A percentile compares a stretch with the other conserved stretches of the same genome.
phyloP scores from a whole-genome alignment of 306 rosid species.

The Abrus pulchellus region DNA sequence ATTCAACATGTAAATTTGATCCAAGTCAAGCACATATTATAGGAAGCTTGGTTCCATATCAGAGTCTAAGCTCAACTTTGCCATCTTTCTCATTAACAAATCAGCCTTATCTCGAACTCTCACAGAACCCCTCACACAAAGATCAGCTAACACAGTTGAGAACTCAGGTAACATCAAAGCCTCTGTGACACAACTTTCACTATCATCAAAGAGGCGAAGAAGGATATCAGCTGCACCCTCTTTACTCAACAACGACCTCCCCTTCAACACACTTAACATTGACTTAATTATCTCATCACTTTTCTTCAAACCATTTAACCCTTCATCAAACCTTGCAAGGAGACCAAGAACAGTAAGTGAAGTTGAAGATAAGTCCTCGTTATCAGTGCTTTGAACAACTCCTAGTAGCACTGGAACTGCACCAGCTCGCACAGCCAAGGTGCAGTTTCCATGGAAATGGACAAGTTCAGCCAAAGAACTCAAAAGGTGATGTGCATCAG shows the following conservation, averaged over 20 bases:
- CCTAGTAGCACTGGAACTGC: conserved; percentile 61
- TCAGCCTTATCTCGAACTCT: conserved; percentile 75
- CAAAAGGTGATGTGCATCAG: conserved; percentile 66
- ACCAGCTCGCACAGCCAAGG: conserved; percentile 73
- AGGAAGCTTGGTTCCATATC: conserved; percentile 47
- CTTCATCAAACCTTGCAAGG: conserved; percentile 80
- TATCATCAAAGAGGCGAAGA: conserved; percentile 73
- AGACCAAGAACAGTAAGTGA: conserved; percentile 69
- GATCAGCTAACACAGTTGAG: conserved; percentile 64
- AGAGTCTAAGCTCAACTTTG: conserved; percentile 48
- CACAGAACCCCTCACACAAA: conserved; percentile 78
- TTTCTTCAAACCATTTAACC: conserved; percentile 67
- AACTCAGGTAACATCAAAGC: conserved; percentile 65
- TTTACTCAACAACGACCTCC: conserved; percentile 79
- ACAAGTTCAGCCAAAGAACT: conserved; percentile 82
- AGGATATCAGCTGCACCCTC: conserved; percentile 88
- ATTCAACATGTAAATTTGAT: background rate
- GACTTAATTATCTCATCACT: conserved; percentile 49
- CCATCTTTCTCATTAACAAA: conserved; percentile 70
- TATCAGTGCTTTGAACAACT: conserved; percentile 53
- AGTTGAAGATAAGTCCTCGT: conserved; percentile 67
- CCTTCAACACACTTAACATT: conserved; percentile 67
- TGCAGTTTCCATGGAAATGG: conserved; percentile 83
- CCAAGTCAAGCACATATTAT: conserved; percentile 22
- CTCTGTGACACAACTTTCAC: conserved; percentile 63